Evolutionary conservation across 1,284 basidiomycete species (phyloP), one percentile per base, ranked within the genome.

Genomic region (Puccinia triticina): DNA sequence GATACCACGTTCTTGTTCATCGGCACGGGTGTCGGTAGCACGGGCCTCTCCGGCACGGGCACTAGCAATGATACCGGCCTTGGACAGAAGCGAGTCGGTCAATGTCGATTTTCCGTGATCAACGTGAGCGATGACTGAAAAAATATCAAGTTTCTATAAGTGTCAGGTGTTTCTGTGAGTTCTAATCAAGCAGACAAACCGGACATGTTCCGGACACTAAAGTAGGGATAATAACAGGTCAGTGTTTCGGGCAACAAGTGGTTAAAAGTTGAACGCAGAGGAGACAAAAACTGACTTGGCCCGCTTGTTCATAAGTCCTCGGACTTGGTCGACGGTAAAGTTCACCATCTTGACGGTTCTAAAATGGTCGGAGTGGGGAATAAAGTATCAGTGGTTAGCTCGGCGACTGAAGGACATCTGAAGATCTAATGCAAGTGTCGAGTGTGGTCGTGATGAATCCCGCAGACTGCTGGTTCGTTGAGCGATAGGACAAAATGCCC

Each of bases 81-180:
- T 99, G 85, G 96, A 96, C 87, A 99, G 96, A 82, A 99, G 91
- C 77, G 97, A 98, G 89, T 99, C 97, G 86, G 97, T 98, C 86
- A 99, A 92, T 86, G 97, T 99, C 83, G 97, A 99, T 90, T 99
- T 99, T 90, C 97, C 97, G 91, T 99, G 97, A 89, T 99, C 97
- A 92, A 99, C 88, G 87, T 88, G 87, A 82, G 87, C 87, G 85
- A 87, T 87, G 67, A 87, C 87, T 61, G 32, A 21, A 40, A n/a
- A 29, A 40, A 71, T 29, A 23, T 2, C 12, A 53, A 53, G 14
- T 18, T 14, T 12, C 29, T 11, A 46, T 32, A 21, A 18, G 16
- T n/a, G n/a, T 23, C 40, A 37, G 71, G 32, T 11, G 14, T 29
- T 72, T 72, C 8, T 81, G 10, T 16, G 14, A 48, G 16, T 12